Conservation (phyloP, 768 basidiomycete species). For the Mycena vulgaris region DNA sequence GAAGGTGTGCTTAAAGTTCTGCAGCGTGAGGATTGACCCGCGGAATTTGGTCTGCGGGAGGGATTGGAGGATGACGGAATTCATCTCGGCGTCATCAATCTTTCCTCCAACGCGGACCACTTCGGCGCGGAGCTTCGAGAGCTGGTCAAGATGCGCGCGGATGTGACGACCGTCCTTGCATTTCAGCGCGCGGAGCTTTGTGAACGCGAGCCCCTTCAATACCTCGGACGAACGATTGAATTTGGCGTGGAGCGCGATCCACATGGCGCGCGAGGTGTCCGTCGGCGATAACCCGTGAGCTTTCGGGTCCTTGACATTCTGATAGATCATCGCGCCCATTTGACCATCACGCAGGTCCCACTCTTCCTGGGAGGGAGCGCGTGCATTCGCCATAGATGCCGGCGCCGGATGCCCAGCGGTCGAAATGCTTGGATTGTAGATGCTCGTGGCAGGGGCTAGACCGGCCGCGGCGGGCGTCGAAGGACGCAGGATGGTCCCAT, state of each 20-base stretch:
- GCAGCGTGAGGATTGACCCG: not conserved
- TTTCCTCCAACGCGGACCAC: not conserved
- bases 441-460: not conserved
- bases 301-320: slow-evolving; percentile 9
- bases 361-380: slow-evolving; percentile 5
- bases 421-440: slow-evolving; percentile 13
- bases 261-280: not conserved
- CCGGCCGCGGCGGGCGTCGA: not conserved
- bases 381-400: not conserved
- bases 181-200: slow-evolving; percentile 10
- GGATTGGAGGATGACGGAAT: not conserved
- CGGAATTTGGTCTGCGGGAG: slow-evolving; percentile 2
- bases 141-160: slow-evolving; percentile 1
- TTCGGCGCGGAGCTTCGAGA: slow-evolving; percentile 2
- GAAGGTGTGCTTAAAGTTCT: not conserved
- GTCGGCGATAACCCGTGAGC: not conserved
- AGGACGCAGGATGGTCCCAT: slow-evolving; percentile 2
- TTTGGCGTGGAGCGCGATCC: not conserved
- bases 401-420: not conserved
- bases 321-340: slow-evolving; percentile 6
- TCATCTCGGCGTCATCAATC: slow-evolving; percentile 3
- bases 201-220: slow-evolving; percentile 15
- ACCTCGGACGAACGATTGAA: slow-evolving; percentile 16
- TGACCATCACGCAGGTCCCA: slow-evolving; percentile 15
- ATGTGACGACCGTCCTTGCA: slow-evolving; percentile 2